These are phyloP conservation scores for Dillenia suffruticosa DNA, from an alignment of 164 flowering plant genomes.

Conservation along the genomic window DNA sequence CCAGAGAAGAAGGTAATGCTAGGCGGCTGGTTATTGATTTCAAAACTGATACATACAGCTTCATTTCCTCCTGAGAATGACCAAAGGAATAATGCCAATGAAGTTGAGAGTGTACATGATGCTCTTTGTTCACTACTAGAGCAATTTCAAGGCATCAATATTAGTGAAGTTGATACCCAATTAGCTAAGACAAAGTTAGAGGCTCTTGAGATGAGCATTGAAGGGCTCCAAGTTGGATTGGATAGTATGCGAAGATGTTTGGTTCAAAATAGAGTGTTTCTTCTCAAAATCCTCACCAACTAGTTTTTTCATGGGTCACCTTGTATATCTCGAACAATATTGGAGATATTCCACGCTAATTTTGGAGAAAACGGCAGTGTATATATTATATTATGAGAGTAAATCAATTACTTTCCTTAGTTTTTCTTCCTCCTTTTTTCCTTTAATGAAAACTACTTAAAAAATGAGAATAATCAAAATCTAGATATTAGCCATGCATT, in stretches of 20 bases:
- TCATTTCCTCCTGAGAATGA: too few species aligned
- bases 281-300: constrained; percentile 21
- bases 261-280: constrained; percentile 21
- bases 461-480: too few species aligned
- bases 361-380: too few species aligned
- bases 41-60: constrained; percentile 9
- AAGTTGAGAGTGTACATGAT: constrained; percentile 5
- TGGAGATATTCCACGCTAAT: too few species aligned
- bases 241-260: constrained; percentile 15
- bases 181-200: background rate
- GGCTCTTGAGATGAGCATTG: constrained; percentile 6
- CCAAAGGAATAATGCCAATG: background rate
- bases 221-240: constrained; percentile 15
- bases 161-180: constrained; percentile 8
- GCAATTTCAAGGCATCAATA: background rate
- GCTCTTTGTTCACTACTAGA: constrained; percentile 1
- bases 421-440: too few species aligned
- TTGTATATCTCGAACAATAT: too few species aligned
- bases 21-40: constrained; percentile 26
- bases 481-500: too few species aligned
- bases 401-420: too few species aligned
- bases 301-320: background rate
- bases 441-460: too few species aligned
- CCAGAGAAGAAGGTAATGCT: constrained; percentile 18
- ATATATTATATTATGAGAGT: too few species aligned